Evolutionary conservation across 805 yeast genomes (phyloP).

Genomic region (Starmera dryadoides): DNA sequence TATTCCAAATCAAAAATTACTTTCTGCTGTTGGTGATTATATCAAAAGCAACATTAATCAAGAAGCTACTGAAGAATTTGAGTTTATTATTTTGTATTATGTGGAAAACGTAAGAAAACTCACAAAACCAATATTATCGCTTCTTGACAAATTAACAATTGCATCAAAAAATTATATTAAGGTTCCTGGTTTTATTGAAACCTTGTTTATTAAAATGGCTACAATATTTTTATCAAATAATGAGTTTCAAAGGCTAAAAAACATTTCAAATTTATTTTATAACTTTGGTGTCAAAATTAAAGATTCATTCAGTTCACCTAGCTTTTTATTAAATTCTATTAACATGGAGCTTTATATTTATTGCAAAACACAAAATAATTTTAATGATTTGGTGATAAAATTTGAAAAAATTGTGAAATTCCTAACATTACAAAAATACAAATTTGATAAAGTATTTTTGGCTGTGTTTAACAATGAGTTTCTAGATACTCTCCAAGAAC

Average conservation of each 20-base stretch:
- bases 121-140: not conserved
- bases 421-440: slow-evolving; percentile 8
- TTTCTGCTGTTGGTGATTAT: slow-evolving; percentile 5
- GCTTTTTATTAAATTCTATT: slow-evolving; percentile 21
- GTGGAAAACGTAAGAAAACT: not conserved
- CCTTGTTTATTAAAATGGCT: slow-evolving; percentile 10
- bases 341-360: slow-evolving; percentile 24
- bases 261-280: slow-evolving; percentile 38
- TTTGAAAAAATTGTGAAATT: slow-evolving; percentile 27
- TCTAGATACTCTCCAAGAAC: slow-evolving; percentile 4
- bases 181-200: slow-evolving; percentile 6
- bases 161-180: slow-evolving; percentile 1
- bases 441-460: not conserved
- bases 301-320: slow-evolving; percentile 7
- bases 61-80: not conserved
- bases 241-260: slow-evolving; percentile 34
- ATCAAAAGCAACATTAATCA: not conserved
- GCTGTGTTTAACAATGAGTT: slow-evolving; percentile 9
- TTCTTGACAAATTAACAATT: slow-evolving; percentile 7
- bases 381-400: slow-evolving; percentile 20
- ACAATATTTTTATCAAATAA: slow-evolving; percentile 14
- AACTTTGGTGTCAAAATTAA: slow-evolving; percentile 24
- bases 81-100: slow-evolving; percentile 4
- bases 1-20: slow-evolving; percentile 11
- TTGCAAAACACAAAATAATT: slow-evolving; percentile 4